phyloP scores from a whole-genome alignment of 495 filamentous ascomycete species.

The Halenospora varia region DNA sequence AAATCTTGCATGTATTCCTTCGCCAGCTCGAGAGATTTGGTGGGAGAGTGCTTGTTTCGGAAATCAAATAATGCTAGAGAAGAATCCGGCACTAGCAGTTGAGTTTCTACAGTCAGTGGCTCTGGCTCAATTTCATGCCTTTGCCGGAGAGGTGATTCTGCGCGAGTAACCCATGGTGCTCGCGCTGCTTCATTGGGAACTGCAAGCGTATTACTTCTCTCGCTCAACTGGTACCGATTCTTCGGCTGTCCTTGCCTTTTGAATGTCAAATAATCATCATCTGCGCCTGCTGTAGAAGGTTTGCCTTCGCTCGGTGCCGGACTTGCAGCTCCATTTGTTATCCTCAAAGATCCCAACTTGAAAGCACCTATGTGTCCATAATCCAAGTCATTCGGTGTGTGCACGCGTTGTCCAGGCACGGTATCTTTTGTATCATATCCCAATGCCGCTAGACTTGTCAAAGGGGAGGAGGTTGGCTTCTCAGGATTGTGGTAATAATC shows the following conservation, averaged over 20 bases:
- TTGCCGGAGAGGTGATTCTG: conserved; percentile 19
- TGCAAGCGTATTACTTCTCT: conserved; percentile 14
- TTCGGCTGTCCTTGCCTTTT: neutral
- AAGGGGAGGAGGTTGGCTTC: neutral
- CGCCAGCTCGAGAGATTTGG: conserved; percentile 13
- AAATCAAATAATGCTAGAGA: conserved; percentile 16
- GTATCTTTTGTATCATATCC: neutral
- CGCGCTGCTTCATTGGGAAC: neutral
- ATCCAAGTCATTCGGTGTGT: conserved; percentile 21
- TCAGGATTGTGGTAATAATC: conserved; percentile 5
- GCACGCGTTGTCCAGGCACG: conserved; percentile 12
- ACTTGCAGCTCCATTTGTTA: conserved; percentile 53
- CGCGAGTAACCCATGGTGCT: conserved; percentile 10
- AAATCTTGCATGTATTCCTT: conserved; percentile 28
- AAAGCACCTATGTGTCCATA: conserved; percentile 45
- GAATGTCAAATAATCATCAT: conserved; percentile 14
- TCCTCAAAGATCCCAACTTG: conserved; percentile 53
- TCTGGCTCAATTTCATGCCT: neutral
- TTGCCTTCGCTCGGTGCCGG: conserved; percentile 28
- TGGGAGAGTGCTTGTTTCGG: neutral
- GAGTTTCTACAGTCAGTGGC: conserved; percentile 3
- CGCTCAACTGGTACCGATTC: neutral
- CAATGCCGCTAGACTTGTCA: conserved; percentile 5
- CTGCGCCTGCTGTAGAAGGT: conserved; percentile 2
- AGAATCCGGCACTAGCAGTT: conserved; percentile 1